Base-by-base conservation (phyloP, 805 yeast genomes). In the Schwanniomyces vanrijiae region DNA sequence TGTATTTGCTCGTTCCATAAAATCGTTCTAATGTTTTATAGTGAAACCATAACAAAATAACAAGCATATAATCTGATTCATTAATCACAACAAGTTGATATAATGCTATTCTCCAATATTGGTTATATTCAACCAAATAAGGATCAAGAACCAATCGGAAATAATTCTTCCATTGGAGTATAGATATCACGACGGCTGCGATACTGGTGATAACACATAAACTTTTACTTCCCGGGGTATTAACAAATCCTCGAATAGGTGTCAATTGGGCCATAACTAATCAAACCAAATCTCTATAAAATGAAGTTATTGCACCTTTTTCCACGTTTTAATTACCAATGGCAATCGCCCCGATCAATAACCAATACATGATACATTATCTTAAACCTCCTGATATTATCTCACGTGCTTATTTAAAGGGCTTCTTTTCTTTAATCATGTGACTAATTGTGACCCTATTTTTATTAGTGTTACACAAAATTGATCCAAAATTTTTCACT, bases 21-120 rank as follows among this genome's bases (percentile, higher is more conserved):
- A 78, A 62, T 43, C 88, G 60, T 62, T 84, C 90, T 43, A 84
- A 51, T 35, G 72, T 75, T 58, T 83, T 80, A 55, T 76, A 75
- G 42, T 77, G 77, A 47, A 80, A 71, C 72, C 80, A 59, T 34
- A 83, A 55, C 11, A 78, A 60, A 9, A 75, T 57, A 2, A 73
- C 57, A 2, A 81, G 52, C 18, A 79, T 47, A 48, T 75, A 80
- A 60, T 84, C 87, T 4, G 84, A 75, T 58, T 82, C 87, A 56
- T 80, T 82, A 38, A 79, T 69, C 43, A 80, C 78, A n/a, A 78
- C 67, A 10, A 78, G 22, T 56, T 82, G 88, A 53, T 71, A 76
- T 5, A 75, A 58, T 6, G 73, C 39, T 7, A 80, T 58, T 44
- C 88, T 64, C 79, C 85, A 83, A 56, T 74, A 83, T 52, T 84